Base-by-base conservation (phyloP, 1,139 yeast genomes). In the Wickerhamomyces sp. region DNA sequence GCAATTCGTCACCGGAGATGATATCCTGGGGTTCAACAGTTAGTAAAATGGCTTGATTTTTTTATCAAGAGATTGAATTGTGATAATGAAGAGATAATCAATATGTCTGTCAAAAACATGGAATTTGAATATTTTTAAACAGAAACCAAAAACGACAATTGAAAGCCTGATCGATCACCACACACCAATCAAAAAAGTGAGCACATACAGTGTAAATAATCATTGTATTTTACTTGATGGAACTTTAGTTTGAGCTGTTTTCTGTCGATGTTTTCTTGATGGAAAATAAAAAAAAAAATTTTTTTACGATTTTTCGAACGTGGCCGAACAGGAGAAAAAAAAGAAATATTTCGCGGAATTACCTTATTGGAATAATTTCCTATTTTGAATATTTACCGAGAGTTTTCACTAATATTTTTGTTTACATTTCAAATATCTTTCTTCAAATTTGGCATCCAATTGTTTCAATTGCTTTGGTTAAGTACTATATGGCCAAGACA, bases 1-100 rank as follows among this genome's bases (percentile, higher is more conserved):
- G 78, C 71, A 93, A 79, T 79, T 93, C 99, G 79, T 93, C 99
- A 66, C 85, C 88, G 60, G 97, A 83, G 73, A 93, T 69, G 70
- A 90, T 74, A 77, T 93, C 99, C 61, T 57, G 33, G 5, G 10
- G 11, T 7, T 10, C n/a, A 14, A 7, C 11, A 30, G 42, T 46
- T 48, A 44, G 46, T 40, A 26, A 8, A 26, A 3, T 5, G 5
- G 23, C 7, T 35, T 26, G 13, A 23, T 23, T 10, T 9, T 35
- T n/a, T n/a, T n/a, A n/a, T n/a, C n/a, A n/a, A 8, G 9, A 27
- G 18, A 14, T 34, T 18, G 8, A 4, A 13, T 34, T 23, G 10
- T 36, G 37, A 27, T 36, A 36, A 36, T n/a, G n/a, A 14, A 23
- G 31, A 29, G 31, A 29, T 6, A 29, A 10, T 10, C 13, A 11